These are phyloP conservation scores for Pharnaceum exiguum DNA, from an alignment of 148 eudicot genomes.

Conservation along the genomic window DNA sequence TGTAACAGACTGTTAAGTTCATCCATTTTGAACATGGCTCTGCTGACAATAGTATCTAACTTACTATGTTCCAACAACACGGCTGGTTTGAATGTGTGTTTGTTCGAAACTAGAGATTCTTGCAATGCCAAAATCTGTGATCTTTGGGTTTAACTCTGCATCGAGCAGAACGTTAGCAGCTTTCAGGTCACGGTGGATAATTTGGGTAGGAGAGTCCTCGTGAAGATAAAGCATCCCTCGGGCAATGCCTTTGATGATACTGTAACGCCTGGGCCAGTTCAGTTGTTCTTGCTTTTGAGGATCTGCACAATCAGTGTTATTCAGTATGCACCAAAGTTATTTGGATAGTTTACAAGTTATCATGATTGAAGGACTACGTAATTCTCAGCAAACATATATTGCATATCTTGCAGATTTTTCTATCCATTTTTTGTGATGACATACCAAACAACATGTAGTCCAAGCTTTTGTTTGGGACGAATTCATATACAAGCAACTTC, in stretches of 20 bases:
- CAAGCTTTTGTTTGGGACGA: conserved; percentile 12
- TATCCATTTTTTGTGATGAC: background rate
- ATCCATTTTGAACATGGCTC: background rate
- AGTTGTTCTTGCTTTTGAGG: conserved; percentile 4
- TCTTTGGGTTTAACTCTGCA: conserved; percentile 19
- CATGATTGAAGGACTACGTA: no score
- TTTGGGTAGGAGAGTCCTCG: conserved; percentile 15
- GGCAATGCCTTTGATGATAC: conserved; percentile 17
- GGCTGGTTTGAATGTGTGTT: conserved; percentile 8
- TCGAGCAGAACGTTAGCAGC: conserved; percentile 20
- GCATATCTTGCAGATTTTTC: no score
- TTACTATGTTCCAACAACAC: conserved; percentile 18
- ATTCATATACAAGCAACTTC: conserved; percentile 24
- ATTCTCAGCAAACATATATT: no score
- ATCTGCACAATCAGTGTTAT: no score
- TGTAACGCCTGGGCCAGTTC: conserved; percentile 17
- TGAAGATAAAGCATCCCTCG: conserved; percentile 24
- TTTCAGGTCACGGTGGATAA: conserved; percentile 20
- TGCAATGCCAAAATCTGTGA: conserved; percentile 23
- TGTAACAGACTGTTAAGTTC: background rate
- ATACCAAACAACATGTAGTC: conserved; percentile 19
- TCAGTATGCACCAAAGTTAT: no score
- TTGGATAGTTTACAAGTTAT: no score
- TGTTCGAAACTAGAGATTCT: conserved; percentile 10
- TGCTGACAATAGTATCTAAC: background rate